A percentile compares a stretch with the other conserved stretches of the same genome.
Evolutionary conservation across 148 eudicot species (phyloP).

Genomic region (Chenopodium quinoa): DNA sequence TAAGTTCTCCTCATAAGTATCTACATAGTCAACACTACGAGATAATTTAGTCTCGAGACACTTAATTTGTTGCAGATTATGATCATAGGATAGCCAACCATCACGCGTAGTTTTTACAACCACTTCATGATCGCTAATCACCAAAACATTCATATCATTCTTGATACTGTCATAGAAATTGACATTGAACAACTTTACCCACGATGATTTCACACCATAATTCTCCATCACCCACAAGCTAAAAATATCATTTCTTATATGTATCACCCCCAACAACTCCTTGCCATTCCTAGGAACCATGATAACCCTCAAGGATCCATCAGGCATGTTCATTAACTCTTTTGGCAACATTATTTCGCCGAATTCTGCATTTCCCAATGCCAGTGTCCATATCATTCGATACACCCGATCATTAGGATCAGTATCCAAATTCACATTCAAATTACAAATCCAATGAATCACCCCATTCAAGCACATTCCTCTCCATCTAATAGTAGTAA

Average conservation of each 20-base stretch:
- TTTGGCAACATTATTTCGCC: slow-evolving; percentile 13
- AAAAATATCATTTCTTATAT: background rate
- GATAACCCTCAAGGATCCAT: background rate
- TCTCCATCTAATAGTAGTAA: slow-evolving; percentile 17
- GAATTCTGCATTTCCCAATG: slow-evolving; percentile 2
- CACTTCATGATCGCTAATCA: background rate
- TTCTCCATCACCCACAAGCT: slow-evolving; percentile 22
- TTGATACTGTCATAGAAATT: background rate
- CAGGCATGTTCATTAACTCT: background rate
- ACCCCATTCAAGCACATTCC: slow-evolving; percentile 22
- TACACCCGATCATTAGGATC: background rate
- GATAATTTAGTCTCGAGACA: background rate
- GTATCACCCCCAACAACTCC: slow-evolving; percentile 14
- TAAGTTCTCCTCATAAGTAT: slow-evolving; percentile 15
- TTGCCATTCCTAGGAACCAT: slow-evolving; percentile 1
- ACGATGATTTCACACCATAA: slow-evolving; percentile 12
- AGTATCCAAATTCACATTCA: background rate
- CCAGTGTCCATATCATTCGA: slow-evolving; percentile 14
- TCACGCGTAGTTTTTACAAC: background rate
- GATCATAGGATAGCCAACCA: slow-evolving; percentile 12
- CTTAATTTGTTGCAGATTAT: background rate
- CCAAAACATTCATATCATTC: slow-evolving; percentile 16
- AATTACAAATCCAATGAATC: slow-evolving; percentile 21
- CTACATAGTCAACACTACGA: background rate
- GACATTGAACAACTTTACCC: slow-evolving; percentile 13